phyloP scores from a whole-genome alignment of 2,329 filamentous ascomycete genomes.

The Berkeleyomyces basicola region DNA sequence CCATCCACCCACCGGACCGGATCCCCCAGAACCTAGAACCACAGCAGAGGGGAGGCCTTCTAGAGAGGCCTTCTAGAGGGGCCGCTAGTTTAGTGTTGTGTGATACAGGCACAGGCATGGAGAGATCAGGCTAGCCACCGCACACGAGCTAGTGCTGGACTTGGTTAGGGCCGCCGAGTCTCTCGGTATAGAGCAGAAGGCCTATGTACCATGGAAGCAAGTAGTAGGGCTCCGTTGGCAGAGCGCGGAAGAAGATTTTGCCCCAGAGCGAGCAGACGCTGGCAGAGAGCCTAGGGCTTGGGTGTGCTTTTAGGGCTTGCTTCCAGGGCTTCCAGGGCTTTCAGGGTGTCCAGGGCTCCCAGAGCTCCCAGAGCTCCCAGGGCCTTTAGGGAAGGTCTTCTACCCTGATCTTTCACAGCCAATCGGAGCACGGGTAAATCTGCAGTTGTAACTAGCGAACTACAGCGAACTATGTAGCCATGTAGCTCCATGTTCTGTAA shows the following conservation, averaged over 20 bases:
- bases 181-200: neutral
- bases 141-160: neutral
- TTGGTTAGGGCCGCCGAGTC: neutral
- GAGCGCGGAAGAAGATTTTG: too few species aligned
- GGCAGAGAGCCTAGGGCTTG: too few species aligned
- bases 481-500: neutral
- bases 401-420: too few species aligned
- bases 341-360: too few species aligned
- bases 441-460: too few species aligned
- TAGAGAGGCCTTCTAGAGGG: neutral
- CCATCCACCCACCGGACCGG: neutral
- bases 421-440: too few species aligned
- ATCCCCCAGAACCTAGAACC: neutral
- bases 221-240: neutral
- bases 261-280: too few species aligned
- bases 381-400: too few species aligned
- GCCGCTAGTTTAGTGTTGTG: neutral
- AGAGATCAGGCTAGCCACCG: neutral
- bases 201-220: neutral
- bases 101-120: neutral
- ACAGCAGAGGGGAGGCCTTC: too few species aligned
- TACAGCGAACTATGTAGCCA: neutral
- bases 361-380: too few species aligned
- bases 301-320: too few species aligned
- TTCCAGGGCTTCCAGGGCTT: too few species aligned